phyloP scores from a whole-genome alignment of 2,329 filamentous ascomycete species.

The Aspergillus proliferans region DNA sequence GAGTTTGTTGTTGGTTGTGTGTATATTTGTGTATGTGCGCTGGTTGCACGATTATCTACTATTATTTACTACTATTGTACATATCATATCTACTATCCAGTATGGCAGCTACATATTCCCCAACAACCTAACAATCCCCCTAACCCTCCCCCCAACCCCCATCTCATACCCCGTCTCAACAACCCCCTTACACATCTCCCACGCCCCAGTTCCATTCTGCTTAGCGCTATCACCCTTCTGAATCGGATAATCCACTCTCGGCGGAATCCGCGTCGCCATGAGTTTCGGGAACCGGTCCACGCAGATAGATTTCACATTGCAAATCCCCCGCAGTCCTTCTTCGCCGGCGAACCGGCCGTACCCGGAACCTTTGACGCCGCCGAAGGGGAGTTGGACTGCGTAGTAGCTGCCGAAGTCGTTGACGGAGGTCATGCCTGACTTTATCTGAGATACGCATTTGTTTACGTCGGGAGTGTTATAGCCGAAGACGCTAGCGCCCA shows the following conservation, averaged over 20 bases:
- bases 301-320: slow-evolving; percentile 83
- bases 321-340: slow-evolving; percentile 77
- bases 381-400: slow-evolving; percentile 89
- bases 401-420: slow-evolving; percentile 96
- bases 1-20: background rate
- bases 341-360: slow-evolving; percentile 91
- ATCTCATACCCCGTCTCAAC: slow-evolving; percentile 43
- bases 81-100: background rate
- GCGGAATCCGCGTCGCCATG: slow-evolving; percentile 70
- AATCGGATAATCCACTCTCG: slow-evolving; percentile 75
- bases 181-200: slow-evolving; percentile 46
- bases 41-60: background rate
- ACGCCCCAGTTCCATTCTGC: slow-evolving; percentile 56
- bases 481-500: slow-evolving; percentile 86
- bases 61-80: slow-evolving; percentile 1
- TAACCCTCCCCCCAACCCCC: slow-evolving; percentile 36
- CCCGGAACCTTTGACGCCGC: slow-evolving; percentile 79
- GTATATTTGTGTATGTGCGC: background rate
- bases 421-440: slow-evolving; percentile 84
- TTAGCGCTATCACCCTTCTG: slow-evolving; percentile 48
- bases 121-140: slow-evolving; percentile 33
- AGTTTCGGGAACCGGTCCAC: slow-evolving; percentile 58
- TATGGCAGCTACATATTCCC: slow-evolving; percentile 26
- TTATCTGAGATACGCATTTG: slow-evolving; percentile 60
- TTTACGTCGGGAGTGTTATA: slow-evolving; percentile 57